Conservation (phyloP, 768 basidiomycete genomes). For the Tylopilus plumbeoviolaceoides region DNA sequence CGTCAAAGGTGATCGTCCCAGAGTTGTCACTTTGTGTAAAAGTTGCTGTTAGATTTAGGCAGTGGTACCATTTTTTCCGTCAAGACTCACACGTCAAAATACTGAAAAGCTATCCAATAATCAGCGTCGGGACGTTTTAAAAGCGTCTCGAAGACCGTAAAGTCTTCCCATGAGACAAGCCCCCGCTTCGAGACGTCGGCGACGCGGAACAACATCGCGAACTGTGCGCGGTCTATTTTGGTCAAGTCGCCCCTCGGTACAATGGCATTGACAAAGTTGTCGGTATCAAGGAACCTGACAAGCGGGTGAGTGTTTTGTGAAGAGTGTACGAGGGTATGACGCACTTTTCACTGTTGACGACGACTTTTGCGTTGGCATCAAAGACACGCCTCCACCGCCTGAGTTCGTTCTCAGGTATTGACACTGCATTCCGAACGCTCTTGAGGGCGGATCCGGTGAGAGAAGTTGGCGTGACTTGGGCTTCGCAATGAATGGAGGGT, state of each 20-base stretch:
- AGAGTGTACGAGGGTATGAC: conserved; percentile 26
- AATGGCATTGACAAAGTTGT: conserved; percentile 93
- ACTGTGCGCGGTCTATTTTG: conserved; percentile 85
- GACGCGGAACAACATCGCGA: conserved; percentile 84
- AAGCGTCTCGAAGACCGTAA: conserved; percentile 89
- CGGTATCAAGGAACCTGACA: conserved; percentile 77
- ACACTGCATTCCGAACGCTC: conserved; percentile 63
- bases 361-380: conserved; percentile 72
- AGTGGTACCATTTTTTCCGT: background rate
- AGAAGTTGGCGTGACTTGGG: conserved; percentile 37
- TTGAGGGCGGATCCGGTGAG: conserved; percentile 53
- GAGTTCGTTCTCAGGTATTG: conserved; percentile 76
- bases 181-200: conserved; percentile 77
- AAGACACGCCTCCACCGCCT: conserved; percentile 88
- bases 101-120: conserved; percentile 95
- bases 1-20: conserved; percentile 90
- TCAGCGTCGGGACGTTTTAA: conserved; percentile 94
- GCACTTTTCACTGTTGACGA: conserved; percentile 78
- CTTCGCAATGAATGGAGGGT: conserved; percentile 53
- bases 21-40: conserved; percentile 64
- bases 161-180: conserved; percentile 91
- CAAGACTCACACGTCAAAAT: conserved; percentile 85
- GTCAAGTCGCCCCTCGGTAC: conserved; percentile 81
- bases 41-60: conserved; percentile 4
- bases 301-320: conserved; percentile 16